Evolutionary conservation across 805 yeast genomes (phyloP).

Genomic region (Spathaspora passalidarum): DNA sequence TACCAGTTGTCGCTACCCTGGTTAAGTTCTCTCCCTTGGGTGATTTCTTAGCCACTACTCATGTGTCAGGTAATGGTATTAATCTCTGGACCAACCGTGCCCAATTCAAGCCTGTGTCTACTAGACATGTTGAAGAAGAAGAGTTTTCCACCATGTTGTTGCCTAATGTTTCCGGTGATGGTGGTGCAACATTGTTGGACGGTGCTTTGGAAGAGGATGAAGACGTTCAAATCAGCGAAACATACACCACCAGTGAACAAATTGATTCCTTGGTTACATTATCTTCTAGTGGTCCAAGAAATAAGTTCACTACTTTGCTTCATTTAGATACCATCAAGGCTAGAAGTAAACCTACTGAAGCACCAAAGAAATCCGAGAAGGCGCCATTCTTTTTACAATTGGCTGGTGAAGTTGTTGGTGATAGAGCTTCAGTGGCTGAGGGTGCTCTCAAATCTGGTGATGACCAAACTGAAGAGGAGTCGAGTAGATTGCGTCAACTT

Average conservation of each 20-base stretch:
- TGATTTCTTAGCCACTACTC: conserved; percentile 88
- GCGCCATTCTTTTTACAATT: conserved; percentile 78
- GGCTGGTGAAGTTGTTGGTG: conserved; percentile 66
- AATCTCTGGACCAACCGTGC: conserved; percentile 90
- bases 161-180: conserved; percentile 79
- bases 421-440: conserved; percentile 56
- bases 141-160: conserved; percentile 62
- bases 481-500: conserved; percentile 31
- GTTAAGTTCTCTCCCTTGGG: conserved; percentile 83
- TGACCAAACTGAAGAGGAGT: conserved; percentile 23
- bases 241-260: conserved; percentile 58
- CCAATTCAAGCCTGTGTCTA: conserved; percentile 73
- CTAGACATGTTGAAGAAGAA: conserved; percentile 71
- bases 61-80: conserved; percentile 86
- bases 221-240: conserved; percentile 23
- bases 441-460: conserved; percentile 3
- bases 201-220: conserved; percentile 65
- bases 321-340: conserved; percentile 80
- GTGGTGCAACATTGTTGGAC: conserved; percentile 65
- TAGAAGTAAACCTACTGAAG: conserved; percentile 87
- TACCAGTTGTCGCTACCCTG: conserved; percentile 77
- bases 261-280: conserved; percentile 69
- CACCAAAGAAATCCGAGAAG: conserved; percentile 78
- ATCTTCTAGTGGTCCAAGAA: conserved; percentile 74
- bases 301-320: conserved; percentile 72